Evolutionary conservation across 805 yeast species (phyloP).

Genomic region (Saccharomycopsis javanensis): DNA sequence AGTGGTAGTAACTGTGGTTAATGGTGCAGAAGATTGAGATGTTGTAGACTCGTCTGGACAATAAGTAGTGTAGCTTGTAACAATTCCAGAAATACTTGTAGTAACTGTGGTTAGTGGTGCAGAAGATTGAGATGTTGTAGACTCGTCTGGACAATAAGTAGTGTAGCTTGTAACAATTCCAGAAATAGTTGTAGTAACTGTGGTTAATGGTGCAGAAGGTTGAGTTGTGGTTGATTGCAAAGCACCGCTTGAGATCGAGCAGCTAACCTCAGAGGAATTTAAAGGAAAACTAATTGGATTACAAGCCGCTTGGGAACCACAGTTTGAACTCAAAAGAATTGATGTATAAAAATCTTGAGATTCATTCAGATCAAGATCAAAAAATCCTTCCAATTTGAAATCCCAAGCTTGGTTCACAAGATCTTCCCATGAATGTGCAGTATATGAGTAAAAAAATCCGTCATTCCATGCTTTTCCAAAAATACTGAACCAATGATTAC

Average conservation of each 20-base stretch:
- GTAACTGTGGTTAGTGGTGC: neutral
- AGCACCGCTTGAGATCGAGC: neutral
- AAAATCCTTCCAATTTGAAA: constrained; percentile 1
- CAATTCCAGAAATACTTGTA: constrained; percentile 1
- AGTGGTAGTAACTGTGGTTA: constrained; percentile 1
- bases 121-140: neutral
- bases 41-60: constrained; percentile 4
- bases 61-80: constrained; percentile 10
- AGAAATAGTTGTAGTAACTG: constrained; percentile 20
- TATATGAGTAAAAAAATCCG: constrained; percentile 12
- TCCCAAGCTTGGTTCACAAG: constrained; percentile 5
- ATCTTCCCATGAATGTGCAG: constrained; percentile 2
- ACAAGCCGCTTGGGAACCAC: constrained; percentile 1
- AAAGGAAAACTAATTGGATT: neutral
- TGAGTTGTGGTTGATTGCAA: neutral
- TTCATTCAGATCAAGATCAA: neutral
- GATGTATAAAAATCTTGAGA: neutral
- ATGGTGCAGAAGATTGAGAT: neutral
- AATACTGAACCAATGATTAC: constrained; percentile 4
- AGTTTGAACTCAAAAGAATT: constrained; percentile 4
- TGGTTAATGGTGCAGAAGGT: neutral
- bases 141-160: constrained; percentile 4
- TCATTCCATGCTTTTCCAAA: constrained; percentile 3
- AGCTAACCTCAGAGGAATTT: neutral
- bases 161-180: constrained; percentile 10